Conservation (phyloP, 1,284 basidiomycete genomes). For the Ustilago trichophora region DNA sequence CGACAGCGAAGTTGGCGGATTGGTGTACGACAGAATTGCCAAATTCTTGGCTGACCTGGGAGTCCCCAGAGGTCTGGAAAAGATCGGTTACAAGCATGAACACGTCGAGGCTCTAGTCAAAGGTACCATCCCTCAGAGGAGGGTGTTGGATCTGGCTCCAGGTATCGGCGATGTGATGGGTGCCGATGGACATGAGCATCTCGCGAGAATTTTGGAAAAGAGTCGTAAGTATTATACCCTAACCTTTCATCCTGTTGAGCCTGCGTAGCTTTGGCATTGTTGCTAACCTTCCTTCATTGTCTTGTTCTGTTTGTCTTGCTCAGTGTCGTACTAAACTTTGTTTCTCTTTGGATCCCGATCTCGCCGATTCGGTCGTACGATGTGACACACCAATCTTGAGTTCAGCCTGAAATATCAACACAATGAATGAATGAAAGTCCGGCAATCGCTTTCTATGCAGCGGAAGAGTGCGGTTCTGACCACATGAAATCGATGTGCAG, state of each 20-base stretch:
- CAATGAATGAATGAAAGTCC: too few species aligned
- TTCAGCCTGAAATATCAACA: too few species aligned
- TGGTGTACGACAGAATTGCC: slow-evolving; percentile 88
- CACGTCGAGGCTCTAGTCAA: slow-evolving; percentile 74
- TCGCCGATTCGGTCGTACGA: too few species aligned
- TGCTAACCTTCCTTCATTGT: background rate
- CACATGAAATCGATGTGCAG: too few species aligned
- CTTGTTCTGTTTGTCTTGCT: background rate
- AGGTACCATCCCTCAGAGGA: slow-evolving; percentile 84
- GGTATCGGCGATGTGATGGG: slow-evolving; percentile 72
- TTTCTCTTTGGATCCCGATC: too few species aligned
- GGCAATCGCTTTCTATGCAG: too few species aligned
- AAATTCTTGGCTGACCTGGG: slow-evolving; percentile 86
- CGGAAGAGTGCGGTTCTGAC: too few species aligned
- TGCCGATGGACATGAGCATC: slow-evolving; percentile 66
- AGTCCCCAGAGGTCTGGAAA: slow-evolving; percentile 85
- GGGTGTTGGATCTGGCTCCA: slow-evolving; percentile 74
- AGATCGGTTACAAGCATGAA: slow-evolving; percentile 77
- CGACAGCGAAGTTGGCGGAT: slow-evolving; percentile 81
- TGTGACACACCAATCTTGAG: too few species aligned
- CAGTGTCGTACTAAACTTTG: slow-evolving; percentile 13
- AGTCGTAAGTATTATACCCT: slow-evolving; percentile 38
- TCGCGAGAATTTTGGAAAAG: slow-evolving; percentile 57
- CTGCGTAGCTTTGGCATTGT: background rate
- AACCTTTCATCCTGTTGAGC: too few species aligned